Base-by-base conservation (phyloP, 1,139 yeast species). In the Geotrichum phurueaensis region DNA sequence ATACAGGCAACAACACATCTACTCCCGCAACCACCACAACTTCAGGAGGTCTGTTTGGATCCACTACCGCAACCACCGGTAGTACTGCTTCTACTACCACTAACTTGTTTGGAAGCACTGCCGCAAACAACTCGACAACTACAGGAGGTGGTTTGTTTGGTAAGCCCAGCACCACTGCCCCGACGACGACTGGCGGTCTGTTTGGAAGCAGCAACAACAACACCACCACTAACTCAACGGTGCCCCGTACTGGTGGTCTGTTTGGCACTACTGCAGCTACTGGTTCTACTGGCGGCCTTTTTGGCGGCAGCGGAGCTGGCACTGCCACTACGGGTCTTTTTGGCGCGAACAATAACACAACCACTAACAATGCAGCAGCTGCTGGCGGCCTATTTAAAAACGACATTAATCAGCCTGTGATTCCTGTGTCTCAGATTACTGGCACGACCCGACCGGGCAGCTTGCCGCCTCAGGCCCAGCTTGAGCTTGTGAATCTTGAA, bases 361-460 rank as follows among this genome's bases (percentile, higher is more conserved):
- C 53, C 63, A 63, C 59, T 60, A 61, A 67, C 66, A 66, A 65
- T 73, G 64, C 63, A 65, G 66, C 52, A 64, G 61, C 57, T 66
- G 65, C 57, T 29, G 64, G 65, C 47, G 53, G 59, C 56, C 53
- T 54, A 59, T 59, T 39, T 63, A 66, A 58, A 67, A 67, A 20
- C 56, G 18, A 69, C 64, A 43, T 56, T 59, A 69, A 65, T 59
- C 67, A 64, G 51, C 58, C 64, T 25, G 25, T 50, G 54, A 29
- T 54, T 45, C 63, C 70, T 68, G 57, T 70, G 66, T 58, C 69
- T 3, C 86, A 83, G 54, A 79, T 91, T 59, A 88, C 94, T 2
- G 87, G 96, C 5, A 84, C 92, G 81, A 89, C 97, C 0, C 81
- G 96, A 59, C 94, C 92, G 2, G 85, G 88, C 13, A 98, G 92